Base-by-base conservation (phyloP, 495 filamentous ascomycete genomes). In the Oidiodendron maius region DNA sequence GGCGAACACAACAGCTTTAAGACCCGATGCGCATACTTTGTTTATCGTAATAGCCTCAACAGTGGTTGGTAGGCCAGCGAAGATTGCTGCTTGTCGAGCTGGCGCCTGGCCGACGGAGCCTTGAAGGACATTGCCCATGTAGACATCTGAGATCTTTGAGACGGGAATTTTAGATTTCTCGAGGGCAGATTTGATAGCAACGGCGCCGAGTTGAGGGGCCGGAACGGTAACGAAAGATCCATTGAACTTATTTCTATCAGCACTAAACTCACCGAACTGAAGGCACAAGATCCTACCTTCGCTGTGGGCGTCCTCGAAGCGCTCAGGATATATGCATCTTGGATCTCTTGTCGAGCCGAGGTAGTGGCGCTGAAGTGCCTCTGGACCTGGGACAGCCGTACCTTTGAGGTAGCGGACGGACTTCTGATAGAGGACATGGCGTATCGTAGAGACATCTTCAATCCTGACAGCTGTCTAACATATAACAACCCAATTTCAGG, bases 41-140 rank as follows among this genome's bases (percentile, higher is more conserved):
- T 98, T 98, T 65, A 98, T 80, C 3, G 93, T 96, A 45, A 83
- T 77, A 17, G 90, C 82, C 65, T 98, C 93, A 28, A 93, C 78
- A 5, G 74, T 78, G 8, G 76, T 67, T 1, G 87, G 73, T 8
- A 98, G 79, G 10, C 89, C 90, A n/a, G 93, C 85, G 58, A 88
- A 87, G 40, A 96, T 85, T 40, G 78, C 73, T 20, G 91, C 93
- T 69, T 98, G 93, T 24, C 93, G 83, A 16, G 93, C 91, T 1
- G 93, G 93, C 2, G 93, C 79, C 64, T 98, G 93, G 25, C 93
- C 93, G 15, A 89, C 74, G 36, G 75, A 74, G 13, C 76, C 91
- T 64, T 89, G 82, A 16, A 96, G 76, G n/a, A 96, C 93, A 67
- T 96, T 91, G 60, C 93, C 93, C 86, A 96, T 95, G 69, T 96